These are phyloP conservation scores for Serpula lacrymans DNA, from an alignment of 768 basidiomycete genomes.

Conservation along the genomic window DNA sequence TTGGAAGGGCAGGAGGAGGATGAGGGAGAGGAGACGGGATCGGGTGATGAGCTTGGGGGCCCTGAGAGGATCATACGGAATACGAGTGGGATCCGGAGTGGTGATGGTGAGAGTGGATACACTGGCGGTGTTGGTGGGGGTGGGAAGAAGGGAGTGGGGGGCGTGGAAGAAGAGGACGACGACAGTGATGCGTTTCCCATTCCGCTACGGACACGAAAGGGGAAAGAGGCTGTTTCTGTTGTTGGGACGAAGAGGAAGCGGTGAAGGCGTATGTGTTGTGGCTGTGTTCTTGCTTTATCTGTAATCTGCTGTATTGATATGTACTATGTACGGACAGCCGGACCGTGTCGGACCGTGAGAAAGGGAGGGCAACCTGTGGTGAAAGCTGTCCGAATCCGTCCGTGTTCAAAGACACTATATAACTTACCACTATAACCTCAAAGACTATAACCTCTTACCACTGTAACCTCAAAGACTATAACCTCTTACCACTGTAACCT, in stretches of 20 bases:
- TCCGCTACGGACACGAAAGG: constrained; percentile 67
- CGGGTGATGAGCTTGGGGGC: constrained; percentile 47
- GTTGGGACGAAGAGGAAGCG: constrained; percentile 66
- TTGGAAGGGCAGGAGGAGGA: constrained; percentile 38
- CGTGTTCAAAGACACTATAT: constrained; percentile 5
- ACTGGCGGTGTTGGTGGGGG: constrained; percentile 10
- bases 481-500: constrained; percentile 2
- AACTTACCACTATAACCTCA: no score
- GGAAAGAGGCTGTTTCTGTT: constrained; percentile 45
- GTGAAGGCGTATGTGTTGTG: constrained; percentile 32
- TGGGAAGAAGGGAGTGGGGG: constrained; percentile 13
- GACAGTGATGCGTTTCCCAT: constrained; percentile 68
- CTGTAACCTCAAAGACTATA: no score
- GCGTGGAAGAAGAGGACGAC: constrained; percentile 60
- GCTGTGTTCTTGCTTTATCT: constrained; percentile 2
- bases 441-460: constrained; percentile 2
- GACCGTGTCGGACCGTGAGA: constrained; percentile 26
- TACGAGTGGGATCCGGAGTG: constrained; percentile 59
- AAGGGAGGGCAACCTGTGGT: constrained; percentile 10
- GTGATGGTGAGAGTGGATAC: constrained; percentile 17
- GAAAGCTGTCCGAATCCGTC: constrained; percentile 17
- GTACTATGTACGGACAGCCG: constrained; percentile 12
- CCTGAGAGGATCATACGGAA: constrained; percentile 54
- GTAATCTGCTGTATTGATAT: constrained; percentile 6
- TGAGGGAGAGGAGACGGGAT: constrained; percentile 40